Conservation (phyloP, 805 yeast species). For the Brettanomyces bruxellensis region DNA sequence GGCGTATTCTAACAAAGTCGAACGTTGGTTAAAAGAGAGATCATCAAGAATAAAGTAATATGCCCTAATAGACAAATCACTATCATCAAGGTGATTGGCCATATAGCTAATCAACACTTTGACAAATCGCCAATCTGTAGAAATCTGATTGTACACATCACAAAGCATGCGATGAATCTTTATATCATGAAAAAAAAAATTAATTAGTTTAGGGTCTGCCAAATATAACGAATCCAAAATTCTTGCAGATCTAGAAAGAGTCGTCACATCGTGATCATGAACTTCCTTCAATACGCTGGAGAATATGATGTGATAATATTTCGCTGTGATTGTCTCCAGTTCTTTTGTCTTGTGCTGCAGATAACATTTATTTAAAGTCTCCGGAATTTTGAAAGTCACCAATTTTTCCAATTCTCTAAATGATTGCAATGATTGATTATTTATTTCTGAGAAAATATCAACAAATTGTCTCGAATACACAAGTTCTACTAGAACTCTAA, state of each 20-base stretch:
- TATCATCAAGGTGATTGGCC: not conserved
- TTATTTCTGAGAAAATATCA: not conserved
- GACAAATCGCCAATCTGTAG: not conserved
- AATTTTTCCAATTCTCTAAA: conserved; percentile 1
- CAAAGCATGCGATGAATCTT: not conserved
- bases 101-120: not conserved
- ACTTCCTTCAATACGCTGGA: not conserved
- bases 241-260: too few relatives aligned
- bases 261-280: not conserved
- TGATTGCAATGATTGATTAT: not conserved
- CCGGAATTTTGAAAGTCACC: not conserved
- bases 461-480: not conserved
- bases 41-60: too few relatives aligned
- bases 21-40: too few relatives aligned
- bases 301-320: not conserved
- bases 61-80: too few relatives aligned
- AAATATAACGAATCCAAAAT: not conserved
- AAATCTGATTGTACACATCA: not conserved
- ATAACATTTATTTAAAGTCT: conserved; percentile 8
- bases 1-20: too few relatives aligned
- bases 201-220: not conserved
- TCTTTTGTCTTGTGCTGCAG: not conserved
- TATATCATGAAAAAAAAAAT: not conserved
- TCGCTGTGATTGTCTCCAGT: not conserved
- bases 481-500: not conserved